These are phyloP conservation scores for Aristolochia fimbriata DNA, from an alignment of 164 flowering plant genomes.

Conservation along the genomic window DNA sequence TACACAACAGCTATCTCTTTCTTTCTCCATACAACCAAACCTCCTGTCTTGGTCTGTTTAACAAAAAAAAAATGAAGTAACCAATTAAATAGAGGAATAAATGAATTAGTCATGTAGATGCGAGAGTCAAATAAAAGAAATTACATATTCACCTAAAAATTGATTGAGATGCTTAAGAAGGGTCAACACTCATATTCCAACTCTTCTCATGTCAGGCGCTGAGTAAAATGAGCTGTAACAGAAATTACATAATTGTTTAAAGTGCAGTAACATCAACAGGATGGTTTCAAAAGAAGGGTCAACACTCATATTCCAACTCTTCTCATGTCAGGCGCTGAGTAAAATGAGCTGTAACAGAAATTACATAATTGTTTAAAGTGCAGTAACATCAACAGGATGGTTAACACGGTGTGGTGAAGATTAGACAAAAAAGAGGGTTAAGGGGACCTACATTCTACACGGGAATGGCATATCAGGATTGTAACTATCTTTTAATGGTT, in stretches of 20 bases:
- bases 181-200: conserved; percentile 1
- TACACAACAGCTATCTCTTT: conserved; percentile 66
- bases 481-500: too few relatives aligned
- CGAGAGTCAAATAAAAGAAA: neutral
- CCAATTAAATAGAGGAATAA: too few relatives aligned
- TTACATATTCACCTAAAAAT: conserved; percentile 5
- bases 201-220: too few relatives aligned
- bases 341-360: conserved; percentile 2
- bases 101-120: neutral
- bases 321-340: too few relatives aligned
- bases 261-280: neutral
- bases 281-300: neutral
- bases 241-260: neutral
- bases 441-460: too few relatives aligned
- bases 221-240: conserved; percentile 1
- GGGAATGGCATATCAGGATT: too few relatives aligned
- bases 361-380: neutral
- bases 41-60: conserved; percentile 75
- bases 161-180: conserved; percentile 3
- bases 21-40: conserved; percentile 75
- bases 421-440: too few relatives aligned
- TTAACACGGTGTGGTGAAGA: too few relatives aligned
- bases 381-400: neutral
- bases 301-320: neutral
- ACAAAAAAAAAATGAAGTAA: neutral